Percentiles rank a stretch among this genome's conserved stretches.
Conservation (phyloP, 306 rosid genomes). For the Corylus avellana region DNA sequence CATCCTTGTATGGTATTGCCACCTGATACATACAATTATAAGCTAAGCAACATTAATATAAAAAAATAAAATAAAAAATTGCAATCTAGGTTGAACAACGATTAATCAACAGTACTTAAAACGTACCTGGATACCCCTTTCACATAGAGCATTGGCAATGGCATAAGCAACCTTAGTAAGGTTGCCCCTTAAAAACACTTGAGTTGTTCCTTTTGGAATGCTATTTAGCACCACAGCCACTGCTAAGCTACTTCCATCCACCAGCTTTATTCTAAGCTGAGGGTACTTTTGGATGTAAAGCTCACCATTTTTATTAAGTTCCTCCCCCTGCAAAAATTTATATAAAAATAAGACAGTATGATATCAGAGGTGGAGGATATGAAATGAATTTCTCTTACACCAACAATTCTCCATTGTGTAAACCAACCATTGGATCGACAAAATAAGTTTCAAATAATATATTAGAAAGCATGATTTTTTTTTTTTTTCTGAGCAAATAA, state of each 20-base stretch:
- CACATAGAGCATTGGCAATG: conserved; percentile 32
- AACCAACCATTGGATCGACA: too few species aligned
- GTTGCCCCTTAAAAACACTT: conserved; percentile 42
- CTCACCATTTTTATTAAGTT: conserved; percentile 41
- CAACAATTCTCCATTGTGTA: too few species aligned
- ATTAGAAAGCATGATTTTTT: too few species aligned
- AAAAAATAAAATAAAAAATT: too few species aligned
- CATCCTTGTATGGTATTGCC: conserved; percentile 35
- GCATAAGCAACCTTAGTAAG: conserved; percentile 47
- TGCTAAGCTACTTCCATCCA: conserved; percentile 47
- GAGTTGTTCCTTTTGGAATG: conserved; percentile 43
- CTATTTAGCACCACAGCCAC: conserved; percentile 34
- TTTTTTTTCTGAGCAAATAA: too few species aligned
- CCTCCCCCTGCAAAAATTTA: conserved; percentile 31
- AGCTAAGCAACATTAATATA: too few species aligned
- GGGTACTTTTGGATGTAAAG: conserved; percentile 33
- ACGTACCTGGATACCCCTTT: conserved; percentile 34
- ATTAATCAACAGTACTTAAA: not conserved
- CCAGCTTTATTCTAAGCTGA: conserved; percentile 35
- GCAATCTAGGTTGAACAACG: too few species aligned
- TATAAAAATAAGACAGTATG: too few species aligned
- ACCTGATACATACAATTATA: conserved; percentile 34
- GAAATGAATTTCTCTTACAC: too few species aligned
- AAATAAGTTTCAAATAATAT: too few species aligned
- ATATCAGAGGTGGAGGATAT: too few species aligned